Evolutionary conservation across 2,329 filamentous ascomycete genomes (phyloP), one percentile per base, ranked within the genome.

Genomic region (Fusarium temperatum): DNA sequence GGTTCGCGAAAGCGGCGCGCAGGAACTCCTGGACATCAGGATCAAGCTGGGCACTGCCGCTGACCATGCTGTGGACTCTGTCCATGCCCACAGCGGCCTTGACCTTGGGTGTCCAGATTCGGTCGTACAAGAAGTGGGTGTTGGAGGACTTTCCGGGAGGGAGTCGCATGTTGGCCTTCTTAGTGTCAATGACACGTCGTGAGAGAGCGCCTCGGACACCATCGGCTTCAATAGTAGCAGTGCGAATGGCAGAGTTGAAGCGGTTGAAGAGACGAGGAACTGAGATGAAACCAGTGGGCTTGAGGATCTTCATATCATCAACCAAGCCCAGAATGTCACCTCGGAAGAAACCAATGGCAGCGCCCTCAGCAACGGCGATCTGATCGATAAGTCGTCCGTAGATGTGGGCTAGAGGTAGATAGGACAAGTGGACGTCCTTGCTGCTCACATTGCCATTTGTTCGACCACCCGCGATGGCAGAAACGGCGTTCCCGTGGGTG

Each of bases 321-420:
- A 97, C 91, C 24, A 99, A 86, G 73, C 93, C 93, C 18, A 93
- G 81, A 71, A 98, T 92, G 80, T 98, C 94, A 62, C 96, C 96
- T 77, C 96, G 94, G 89, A 98, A 99, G 83, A 96, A 99, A 18
- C 96, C 96, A 77, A 98, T 91, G 14, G 90, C 85, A 39, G 89
- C 90, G 62, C 94, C 95, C 59, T 89, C 87, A 78, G 92, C 90
- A 22, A 98, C 86, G 20, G 90, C 89, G 8, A 87, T 86, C 81
- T 97, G 93, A 81, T 99, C 96, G 45, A 91, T 87, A 75, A 98
- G 87, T 63, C 96, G 92, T 74, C 95, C 93, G 82, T 94, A 98
- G 78, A 99, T 98, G 81, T 99, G 96, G 15, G 96, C 96, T 44
- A 98, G 85, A 1, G 96, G 96, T 58, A 99, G 89, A 83, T 98